Evolutionary conservation across 2,329 filamentous ascomycete species (phyloP), one percentile per base, ranked within the genome.

Genomic region (Fusarium solani-melongenae): DNA sequence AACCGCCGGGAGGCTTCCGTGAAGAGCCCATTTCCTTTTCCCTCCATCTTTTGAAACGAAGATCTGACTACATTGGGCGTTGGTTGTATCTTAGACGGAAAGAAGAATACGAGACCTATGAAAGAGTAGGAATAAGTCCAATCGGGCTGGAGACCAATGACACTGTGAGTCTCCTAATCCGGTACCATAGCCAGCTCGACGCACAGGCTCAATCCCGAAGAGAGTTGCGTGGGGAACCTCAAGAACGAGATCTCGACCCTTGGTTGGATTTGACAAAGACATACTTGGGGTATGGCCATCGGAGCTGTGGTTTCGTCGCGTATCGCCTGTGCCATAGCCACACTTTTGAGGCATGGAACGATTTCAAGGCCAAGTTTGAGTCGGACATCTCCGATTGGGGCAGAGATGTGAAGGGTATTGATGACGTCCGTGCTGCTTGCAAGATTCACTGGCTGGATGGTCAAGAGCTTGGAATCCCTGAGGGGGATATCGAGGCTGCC

Each of bases 331-430:
- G 65, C 22, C 67, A 79, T 31, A 49, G 24, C 2, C 71, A 77
- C 24, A 69, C 57, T 7, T 61, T 74, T 14, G 70, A 73, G 5
- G 68, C 73, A 17, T 81, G 79, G 79, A 66, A 72, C 4, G 29
- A 58, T 5, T 81, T 80, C 27, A 77, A 71, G 27, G 31, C 36
- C 4, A 79, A 67, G 9, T 78, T 81, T 6, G 76, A 79, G 17
- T 63, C 70, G 0, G 78, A 81, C 17, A 41, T 74, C 0, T 61
- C 56, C 2, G 67, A 80, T 5, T 81, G 79, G 79, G 79, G 79
- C 0, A 31, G 70, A 2, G 75, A 67, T 1, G 58, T 67, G 5
- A 36, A 36, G 0, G 72, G 60, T 0, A 69, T 75, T 0, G 62
- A 74, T 4, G 64, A 69, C 2, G 38, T 78, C 3, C 64, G 77